Base-by-base conservation (phyloP, 805 yeast genomes). In the Sporopachydermia lactativora region DNA sequence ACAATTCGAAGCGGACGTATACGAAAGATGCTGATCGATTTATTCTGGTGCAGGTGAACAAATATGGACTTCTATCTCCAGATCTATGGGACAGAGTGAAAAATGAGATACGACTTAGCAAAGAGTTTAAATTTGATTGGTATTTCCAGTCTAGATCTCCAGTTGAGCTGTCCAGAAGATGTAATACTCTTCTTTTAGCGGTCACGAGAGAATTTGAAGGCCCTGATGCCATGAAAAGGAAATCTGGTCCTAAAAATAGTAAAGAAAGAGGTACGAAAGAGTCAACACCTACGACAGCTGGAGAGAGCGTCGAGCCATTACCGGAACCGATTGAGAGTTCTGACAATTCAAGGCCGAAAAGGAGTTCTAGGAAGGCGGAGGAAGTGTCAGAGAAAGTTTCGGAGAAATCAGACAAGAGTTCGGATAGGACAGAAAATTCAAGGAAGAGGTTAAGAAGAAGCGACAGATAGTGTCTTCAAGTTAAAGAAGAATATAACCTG, bases 1-100 rank as follows among this genome's bases (percentile, higher is more conserved):
- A 81, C 52, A 81, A 80, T 53, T 80, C 92, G 8, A 80, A 81
- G 51, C 62, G 86, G 48, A 68, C 80, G 5, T 82, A 79, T 50
- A 74, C 82, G 5, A 71, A 73, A 19, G 55, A 68, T 0, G 94
- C 82, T 52, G 94, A 82, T 52, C 65, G 83, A 41, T 82, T 76
- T 49, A 60, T 82, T 17, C 52, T 82, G 39, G 49, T 69, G 18
- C 70, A 73, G 41, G 79, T 78, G 1, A 66, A 77, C 54, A 77
- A 77, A 48, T 66, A 71, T 47, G 94, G 94, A 0, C 55, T 81
- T 17, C 64, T 71, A 50, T 62, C 72, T 37, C 77, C 74, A 17
- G 67, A 71, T 41, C 60, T 81, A 35, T 71, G 68, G 46, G 86
- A 81, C 46, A 68, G 66, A 48, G 69, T 82, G 28, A 80, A 76